A percentile compares a stretch with the other conserved stretches of the same genome.
These are phyloP conservation scores for Plectosphaerella sp. DNA, from an alignment of 2,329 filamentous ascomycete genomes.

Conservation along the genomic window DNA sequence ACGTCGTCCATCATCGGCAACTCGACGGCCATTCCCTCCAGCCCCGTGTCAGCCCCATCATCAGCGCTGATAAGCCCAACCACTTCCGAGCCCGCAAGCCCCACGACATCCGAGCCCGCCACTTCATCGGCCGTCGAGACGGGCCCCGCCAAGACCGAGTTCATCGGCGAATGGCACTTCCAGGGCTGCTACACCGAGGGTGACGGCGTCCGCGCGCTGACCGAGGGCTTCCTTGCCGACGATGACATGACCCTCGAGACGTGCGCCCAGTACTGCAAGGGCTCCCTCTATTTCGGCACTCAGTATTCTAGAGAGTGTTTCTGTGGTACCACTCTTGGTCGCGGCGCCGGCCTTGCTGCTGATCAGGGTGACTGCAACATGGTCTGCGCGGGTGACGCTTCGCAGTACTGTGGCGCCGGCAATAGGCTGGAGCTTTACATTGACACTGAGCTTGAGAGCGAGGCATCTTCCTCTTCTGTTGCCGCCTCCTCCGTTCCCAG, in stretches of 20 bases:
- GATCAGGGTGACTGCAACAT: constrained; percentile 28
- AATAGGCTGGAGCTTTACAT: constrained; percentile 27
- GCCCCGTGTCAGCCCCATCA: not conserved
- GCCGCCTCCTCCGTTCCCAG: not conserved
- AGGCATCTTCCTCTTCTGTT: not conserved
- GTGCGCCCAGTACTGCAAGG: constrained; percentile 23
- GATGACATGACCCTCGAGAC: constrained; percentile 30
- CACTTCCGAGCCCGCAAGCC: constrained; percentile 18
- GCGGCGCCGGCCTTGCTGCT: constrained; percentile 18
- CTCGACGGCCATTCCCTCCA: not conserved
- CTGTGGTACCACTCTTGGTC: constrained; percentile 27
- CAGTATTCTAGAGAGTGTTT: constrained; percentile 34
- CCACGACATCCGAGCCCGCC: constrained; percentile 25
- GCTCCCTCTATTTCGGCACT: constrained; percentile 23
- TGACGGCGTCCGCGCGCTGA: constrained; percentile 22
- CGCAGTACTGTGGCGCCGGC: constrained; percentile 29
- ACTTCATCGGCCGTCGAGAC: constrained; percentile 9
- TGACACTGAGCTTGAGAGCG: constrained; percentile 1
- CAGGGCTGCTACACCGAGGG: constrained; percentile 33
- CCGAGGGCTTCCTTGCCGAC: constrained; percentile 18
- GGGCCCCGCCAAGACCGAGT: constrained; percentile 16
- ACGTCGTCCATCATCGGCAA: constrained; percentile 6
- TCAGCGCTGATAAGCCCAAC: not conserved
- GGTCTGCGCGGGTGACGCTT: constrained; percentile 23
- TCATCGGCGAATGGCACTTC: constrained; percentile 22